Percentiles rank a stretch among this genome's conserved stretches.
phyloP scores from a whole-genome alignment of 2,329 filamentous ascomycete species.

The Trichothecium sympodiale region DNA sequence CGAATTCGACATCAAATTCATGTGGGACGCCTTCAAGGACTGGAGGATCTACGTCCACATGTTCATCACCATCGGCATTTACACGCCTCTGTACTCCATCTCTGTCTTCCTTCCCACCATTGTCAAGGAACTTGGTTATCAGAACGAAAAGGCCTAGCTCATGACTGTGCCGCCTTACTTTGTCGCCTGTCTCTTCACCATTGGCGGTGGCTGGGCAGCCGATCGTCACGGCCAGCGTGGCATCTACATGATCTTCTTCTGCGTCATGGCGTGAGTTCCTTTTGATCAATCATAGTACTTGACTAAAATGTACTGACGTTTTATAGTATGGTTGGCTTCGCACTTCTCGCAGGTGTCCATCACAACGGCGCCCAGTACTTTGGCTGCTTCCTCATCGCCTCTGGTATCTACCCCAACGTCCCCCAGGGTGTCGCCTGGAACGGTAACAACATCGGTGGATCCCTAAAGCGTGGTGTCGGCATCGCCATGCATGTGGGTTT shows the following conservation, averaged over 20 bases:
- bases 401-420: slow-evolving; percentile 38
- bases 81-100: slow-evolving; percentile 26
- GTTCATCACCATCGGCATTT: slow-evolving; percentile 49
- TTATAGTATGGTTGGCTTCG: slow-evolving; percentile 19
- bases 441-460: slow-evolving; percentile 46
- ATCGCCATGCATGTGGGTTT: slow-evolving; percentile 44
- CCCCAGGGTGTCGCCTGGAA: slow-evolving; percentile 48
- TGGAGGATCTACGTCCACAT: slow-evolving; percentile 41
- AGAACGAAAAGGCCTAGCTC: slow-evolving; percentile 23
- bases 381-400: slow-evolving; percentile 30
- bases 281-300: too few species aligned
- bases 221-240: slow-evolving; percentile 23
- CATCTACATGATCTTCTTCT: slow-evolving; percentile 26
- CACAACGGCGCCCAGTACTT: slow-evolving; percentile 33
- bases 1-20: slow-evolving; percentile 43
- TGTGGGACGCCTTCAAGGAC: slow-evolving; percentile 45
- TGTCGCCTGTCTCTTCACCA: slow-evolving; percentile 23
- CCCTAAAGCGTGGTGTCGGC: slow-evolving; percentile 41
- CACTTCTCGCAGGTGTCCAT: slow-evolving; percentile 18
- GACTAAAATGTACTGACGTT: slow-evolving; percentile 8
- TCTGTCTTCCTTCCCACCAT: slow-evolving; percentile 26
- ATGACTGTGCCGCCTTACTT: slow-evolving; percentile 27
- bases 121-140: slow-evolving; percentile 23
- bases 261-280: slow-evolving; percentile 19
- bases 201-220: slow-evolving; percentile 30